Evolutionary conservation across 257 asterid genomes (phyloP).

Genomic region (Solanum medicagineum): DNA sequence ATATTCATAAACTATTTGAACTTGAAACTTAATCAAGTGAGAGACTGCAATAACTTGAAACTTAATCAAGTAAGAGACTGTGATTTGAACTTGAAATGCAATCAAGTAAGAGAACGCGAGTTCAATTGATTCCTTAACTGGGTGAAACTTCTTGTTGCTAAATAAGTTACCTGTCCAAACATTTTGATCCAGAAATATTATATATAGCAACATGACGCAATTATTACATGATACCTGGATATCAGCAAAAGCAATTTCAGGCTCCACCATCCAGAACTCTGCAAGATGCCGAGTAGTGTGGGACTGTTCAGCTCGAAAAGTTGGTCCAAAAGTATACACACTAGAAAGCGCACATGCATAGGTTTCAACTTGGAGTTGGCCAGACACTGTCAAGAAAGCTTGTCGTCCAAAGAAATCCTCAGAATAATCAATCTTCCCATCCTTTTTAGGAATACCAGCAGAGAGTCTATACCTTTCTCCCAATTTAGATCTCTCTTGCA

Average conservation of each 20-base stretch:
- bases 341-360: slow-evolving; percentile 88
- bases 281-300: slow-evolving; percentile 94
- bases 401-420: slow-evolving; percentile 84
- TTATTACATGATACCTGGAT: slow-evolving; percentile 36
- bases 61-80: neutral
- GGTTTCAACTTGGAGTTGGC: slow-evolving; percentile 94
- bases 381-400: slow-evolving; percentile 94
- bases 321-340: slow-evolving; percentile 93
- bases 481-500: slow-evolving; percentile 44
- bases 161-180: neutral
- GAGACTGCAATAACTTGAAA: neutral
- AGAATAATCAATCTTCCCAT: slow-evolving; percentile 74
- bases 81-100: neutral
- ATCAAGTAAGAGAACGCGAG: neutral
- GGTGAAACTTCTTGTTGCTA: neutral
- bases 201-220: neutral
- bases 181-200: neutral
- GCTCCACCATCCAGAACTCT: slow-evolving; percentile 99
- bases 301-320: slow-evolving; percentile 90
- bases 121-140: neutral
- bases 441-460: slow-evolving; percentile 70
- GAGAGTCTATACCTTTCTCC: slow-evolving; percentile 45
- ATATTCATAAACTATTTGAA: neutral
- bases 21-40: neutral
- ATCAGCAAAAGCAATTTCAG: slow-evolving; percentile 95